These are phyloP conservation scores for Tuber magnatum DNA, from an alignment of 495 filamentous ascomycete species.

Conservation along the genomic window DNA sequence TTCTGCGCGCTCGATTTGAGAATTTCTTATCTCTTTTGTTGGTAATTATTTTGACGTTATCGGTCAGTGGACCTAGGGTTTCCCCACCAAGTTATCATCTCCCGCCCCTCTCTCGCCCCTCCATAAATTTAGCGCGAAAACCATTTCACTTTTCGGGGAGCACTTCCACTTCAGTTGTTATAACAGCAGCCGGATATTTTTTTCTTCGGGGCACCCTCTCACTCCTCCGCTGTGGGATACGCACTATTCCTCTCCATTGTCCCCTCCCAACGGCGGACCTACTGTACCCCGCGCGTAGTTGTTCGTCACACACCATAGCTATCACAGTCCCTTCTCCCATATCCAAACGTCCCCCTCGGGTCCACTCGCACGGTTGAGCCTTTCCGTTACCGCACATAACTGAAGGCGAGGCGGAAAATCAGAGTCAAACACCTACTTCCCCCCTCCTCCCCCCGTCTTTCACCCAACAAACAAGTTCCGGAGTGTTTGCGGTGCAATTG, in stretches of 20 bases:
- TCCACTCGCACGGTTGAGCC: neutral
- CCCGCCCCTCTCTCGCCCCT: constrained; percentile 1
- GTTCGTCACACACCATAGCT: neutral
- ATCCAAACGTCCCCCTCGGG: neutral
- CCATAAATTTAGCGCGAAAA: neutral
- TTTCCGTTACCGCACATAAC: neutral
- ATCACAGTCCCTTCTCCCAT: neutral
- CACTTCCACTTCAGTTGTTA: neutral
- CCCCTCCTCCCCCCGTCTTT: neutral
- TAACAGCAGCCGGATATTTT: neutral
- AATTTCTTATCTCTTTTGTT: constrained; percentile 35
- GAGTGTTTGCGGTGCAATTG: neutral
- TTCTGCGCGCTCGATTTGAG: constrained; percentile 14
- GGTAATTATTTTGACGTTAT: constrained; percentile 37
- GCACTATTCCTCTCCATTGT: neutral
- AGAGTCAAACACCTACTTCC: neutral
- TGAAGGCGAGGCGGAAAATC: neutral
- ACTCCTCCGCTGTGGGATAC: neutral
- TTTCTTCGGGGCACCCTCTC: neutral
- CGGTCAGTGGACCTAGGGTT: constrained; percentile 6
- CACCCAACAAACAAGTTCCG: neutral
- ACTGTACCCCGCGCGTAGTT: neutral
- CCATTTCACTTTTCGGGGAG: neutral
- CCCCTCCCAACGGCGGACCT: neutral
- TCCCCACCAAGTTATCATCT: neutral